Percentiles rank a stretch among this genome's conserved stretches.
These are phyloP conservation scores for Stentor coeruleus DNA, from an alignment of 73 alveolate genomes.

Conservation along the genomic window DNA sequence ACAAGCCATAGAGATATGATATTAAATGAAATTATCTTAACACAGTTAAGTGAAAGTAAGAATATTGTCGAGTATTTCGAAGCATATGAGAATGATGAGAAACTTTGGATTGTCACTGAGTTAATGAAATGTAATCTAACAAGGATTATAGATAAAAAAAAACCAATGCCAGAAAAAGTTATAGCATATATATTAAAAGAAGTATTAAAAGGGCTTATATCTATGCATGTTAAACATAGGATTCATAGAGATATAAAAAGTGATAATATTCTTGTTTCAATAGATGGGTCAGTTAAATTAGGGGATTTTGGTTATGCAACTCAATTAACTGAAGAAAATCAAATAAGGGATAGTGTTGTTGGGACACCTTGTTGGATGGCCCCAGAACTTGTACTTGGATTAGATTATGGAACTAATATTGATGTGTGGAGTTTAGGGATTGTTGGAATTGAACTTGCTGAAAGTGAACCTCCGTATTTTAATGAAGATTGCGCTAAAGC, in stretches of 20 bases:
- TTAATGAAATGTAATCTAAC: neutral
- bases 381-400: slow-evolving; percentile 39
- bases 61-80: neutral
- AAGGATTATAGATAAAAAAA: neutral
- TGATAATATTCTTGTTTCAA: slow-evolving; percentile 69
- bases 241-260: slow-evolving; percentile 87
- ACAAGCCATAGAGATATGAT: neutral
- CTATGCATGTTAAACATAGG: slow-evolving; percentile 71
- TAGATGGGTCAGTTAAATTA: slow-evolving; percentile 65
- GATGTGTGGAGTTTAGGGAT: slow-evolving; percentile 75
- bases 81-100: neutral
- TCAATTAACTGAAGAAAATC: slow-evolving; percentile 28
- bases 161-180: slow-evolving; percentile 29
- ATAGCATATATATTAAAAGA: slow-evolving; percentile 42
- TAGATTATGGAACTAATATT: slow-evolving; percentile 36
- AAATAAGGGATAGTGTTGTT: slow-evolving; percentile 32
- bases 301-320: slow-evolving; percentile 81
- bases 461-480: slow-evolving; percentile 27
- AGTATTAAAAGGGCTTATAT: slow-evolving; percentile 48
- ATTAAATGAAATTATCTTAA: neutral
- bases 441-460: slow-evolving; percentile 61
- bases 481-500: neutral
- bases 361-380: slow-evolving; percentile 50
- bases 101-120: neutral
- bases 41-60: neutral